Conservation (phyloP, 768 basidiomycete genomes). For the Neoboletus brunneissimus region DNA sequence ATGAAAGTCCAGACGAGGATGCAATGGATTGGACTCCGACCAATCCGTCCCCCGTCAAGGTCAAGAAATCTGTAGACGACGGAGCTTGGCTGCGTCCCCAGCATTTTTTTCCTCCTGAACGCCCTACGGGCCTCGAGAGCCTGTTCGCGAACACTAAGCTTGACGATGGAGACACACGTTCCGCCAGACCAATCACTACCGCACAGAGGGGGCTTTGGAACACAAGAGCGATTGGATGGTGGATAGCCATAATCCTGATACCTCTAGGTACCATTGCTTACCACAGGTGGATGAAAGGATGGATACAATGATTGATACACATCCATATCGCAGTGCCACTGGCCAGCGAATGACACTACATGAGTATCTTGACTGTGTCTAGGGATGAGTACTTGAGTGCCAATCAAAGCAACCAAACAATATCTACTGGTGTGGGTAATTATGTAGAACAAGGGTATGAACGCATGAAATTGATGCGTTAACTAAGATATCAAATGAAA, state of each 20-base stretch:
- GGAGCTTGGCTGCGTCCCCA: constrained; percentile 63
- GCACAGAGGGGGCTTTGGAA: background rate
- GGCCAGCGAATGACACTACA: background rate
- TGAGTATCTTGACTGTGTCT: background rate
- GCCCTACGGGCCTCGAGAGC: constrained; percentile 72
- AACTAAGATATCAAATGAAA: background rate
- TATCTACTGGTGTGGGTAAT: background rate
- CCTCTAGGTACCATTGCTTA: constrained; percentile 21
- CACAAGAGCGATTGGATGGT: constrained; percentile 9
- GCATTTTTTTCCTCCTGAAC: constrained; percentile 74
- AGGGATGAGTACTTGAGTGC: constrained; percentile 4
- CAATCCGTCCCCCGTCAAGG: constrained; percentile 27
- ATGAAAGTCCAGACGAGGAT: constrained; percentile 34
- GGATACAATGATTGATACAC: constrained; percentile 22
- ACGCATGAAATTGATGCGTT: constrained; percentile 10
- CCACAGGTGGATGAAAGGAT: constrained; percentile 21
- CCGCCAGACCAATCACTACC: background rate
- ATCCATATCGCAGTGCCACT: constrained; percentile 2
- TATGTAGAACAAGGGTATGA: constrained; percentile 21
- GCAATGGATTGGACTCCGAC: constrained; percentile 75
- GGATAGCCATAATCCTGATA: constrained; percentile 17
- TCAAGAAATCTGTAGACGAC: constrained; percentile 23
- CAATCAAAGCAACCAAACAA: constrained; percentile 10
- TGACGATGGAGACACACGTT: constrained; percentile 38
- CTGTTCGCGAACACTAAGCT: constrained; percentile 62